Evolutionary conservation across 1,284 basidiomycete species (phyloP).

Genomic region (Ustanciosporium gigantosporum): DNA sequence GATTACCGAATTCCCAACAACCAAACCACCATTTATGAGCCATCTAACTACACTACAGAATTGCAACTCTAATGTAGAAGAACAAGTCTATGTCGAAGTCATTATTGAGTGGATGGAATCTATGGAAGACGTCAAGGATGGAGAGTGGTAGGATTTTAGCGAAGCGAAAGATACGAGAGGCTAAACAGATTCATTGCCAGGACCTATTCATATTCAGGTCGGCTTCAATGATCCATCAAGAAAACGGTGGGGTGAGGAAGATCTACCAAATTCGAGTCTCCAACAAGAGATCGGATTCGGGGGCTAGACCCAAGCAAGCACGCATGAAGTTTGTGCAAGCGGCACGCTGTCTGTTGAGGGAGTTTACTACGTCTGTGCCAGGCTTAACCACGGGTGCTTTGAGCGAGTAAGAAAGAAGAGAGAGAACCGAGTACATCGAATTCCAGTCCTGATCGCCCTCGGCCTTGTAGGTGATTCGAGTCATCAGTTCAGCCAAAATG

Average conservation of each 20-base stretch:
- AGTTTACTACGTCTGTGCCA: conserved; percentile 91
- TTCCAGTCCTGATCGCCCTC: conserved; percentile 44
- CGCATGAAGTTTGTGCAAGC: conserved; percentile 90
- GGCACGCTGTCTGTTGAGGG: conserved; percentile 88
- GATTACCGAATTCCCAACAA: too few species aligned
- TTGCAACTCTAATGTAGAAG: too few species aligned
- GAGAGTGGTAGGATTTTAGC: too few species aligned
- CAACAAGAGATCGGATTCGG: conserved; percentile 57
- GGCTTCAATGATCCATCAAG: too few species aligned
- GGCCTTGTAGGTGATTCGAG: conserved; percentile 76
- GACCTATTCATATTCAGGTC: too few species aligned
- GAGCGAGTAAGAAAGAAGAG: conserved; percentile 64
- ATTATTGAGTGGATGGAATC: too few species aligned
- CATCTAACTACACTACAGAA: too few species aligned
- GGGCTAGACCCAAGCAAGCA: conserved; percentile 55
- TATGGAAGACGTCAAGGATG: too few species aligned
- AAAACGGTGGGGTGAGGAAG: not conserved
- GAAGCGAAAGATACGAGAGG: too few species aligned
- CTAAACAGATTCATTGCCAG: too few species aligned
- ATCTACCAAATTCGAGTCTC: conserved; percentile 55
- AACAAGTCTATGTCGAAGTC: too few species aligned
- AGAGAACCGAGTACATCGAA: conserved; percentile 59
- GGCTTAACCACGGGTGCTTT: conserved; percentile 98
- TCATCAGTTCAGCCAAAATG: conserved; percentile 91
- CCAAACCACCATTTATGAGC: too few species aligned